Evolutionary conservation across 1,284 basidiomycete genomes (phyloP).

Genomic region (Rhodotorula sp.): DNA sequence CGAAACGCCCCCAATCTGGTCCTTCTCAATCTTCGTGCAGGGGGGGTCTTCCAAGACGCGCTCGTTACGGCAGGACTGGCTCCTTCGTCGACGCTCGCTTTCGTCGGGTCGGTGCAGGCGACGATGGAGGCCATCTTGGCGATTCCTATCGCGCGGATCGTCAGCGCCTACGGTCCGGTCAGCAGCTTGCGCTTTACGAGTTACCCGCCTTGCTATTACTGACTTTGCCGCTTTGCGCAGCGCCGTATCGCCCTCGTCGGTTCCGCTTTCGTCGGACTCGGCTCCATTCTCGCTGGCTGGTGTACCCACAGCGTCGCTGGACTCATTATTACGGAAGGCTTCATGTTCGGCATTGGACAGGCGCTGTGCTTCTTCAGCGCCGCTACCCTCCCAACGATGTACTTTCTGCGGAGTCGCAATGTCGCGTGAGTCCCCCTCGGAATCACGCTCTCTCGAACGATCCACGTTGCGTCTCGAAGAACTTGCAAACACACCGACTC

Average conservation of each 20-base stretch:
- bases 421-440: conserved; percentile 11
- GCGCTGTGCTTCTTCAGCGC: conserved; percentile 21
- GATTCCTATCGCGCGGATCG: conserved; percentile 17
- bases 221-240: too few relatives aligned
- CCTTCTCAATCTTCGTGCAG: neutral
- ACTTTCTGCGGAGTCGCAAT: conserved; percentile 29
- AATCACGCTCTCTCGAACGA: too few relatives aligned
- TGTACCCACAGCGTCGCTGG: conserved; percentile 12
- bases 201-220: too few relatives aligned
- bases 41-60: conserved; percentile 32
- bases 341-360: conserved; percentile 24
- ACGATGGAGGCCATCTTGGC: conserved; percentile 18
- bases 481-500: too few relatives aligned
- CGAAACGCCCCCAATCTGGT: fast-evolving
- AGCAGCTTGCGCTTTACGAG: too few relatives aligned
- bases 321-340: conserved; percentile 21
- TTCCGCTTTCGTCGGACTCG: neutral
- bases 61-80: conserved; percentile 7
- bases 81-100: conserved; percentile 14
- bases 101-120: conserved; percentile 22
- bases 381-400: conserved; percentile 17
- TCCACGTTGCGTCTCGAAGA: too few relatives aligned
- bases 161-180: conserved; percentile 27
- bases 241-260: conserved; percentile 17
- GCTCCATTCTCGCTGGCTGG: conserved; percentile 25